Percentiles rank a stretch among this genome's conserved stretches.
Evolutionary conservation across 305 asterid species (phyloP).

Genomic region (Fraxinus baroniana): DNA sequence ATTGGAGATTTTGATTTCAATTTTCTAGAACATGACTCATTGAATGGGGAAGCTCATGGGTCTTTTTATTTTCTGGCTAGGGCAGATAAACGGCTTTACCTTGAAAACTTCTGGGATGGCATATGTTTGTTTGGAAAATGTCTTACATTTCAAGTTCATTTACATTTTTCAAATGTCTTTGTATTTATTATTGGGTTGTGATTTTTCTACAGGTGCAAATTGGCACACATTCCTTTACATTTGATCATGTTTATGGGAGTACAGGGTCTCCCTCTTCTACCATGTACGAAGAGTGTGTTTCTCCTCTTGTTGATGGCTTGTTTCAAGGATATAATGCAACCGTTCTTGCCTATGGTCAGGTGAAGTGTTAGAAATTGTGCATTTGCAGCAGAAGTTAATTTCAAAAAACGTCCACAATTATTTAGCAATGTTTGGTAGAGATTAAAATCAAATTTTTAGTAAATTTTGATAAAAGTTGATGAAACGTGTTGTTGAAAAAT

Average conservation of each 20-base stretch:
- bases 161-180: neutral
- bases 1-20: neutral
- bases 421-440: neutral
- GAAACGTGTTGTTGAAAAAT: neutral
- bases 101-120: neutral
- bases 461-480: neutral
- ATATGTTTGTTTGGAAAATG: slow-evolving; percentile 10
- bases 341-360: slow-evolving; percentile 99
- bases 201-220: slow-evolving; percentile 71
- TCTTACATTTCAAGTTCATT: slow-evolving; percentile 5
- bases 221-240: slow-evolving; percentile 93
- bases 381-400: neutral
- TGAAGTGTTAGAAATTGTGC: slow-evolving; percentile 26
- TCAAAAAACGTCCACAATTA: neutral
- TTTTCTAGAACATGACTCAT: neutral
- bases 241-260: slow-evolving; percentile 96
- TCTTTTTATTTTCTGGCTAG: neutral
- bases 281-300: slow-evolving; percentile 94
- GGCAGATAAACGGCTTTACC: neutral
- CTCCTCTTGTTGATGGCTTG: slow-evolving; percentile 94
- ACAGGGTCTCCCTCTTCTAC: slow-evolving; percentile 72
- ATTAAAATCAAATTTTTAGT: neutral
- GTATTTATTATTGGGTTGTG: slow-evolving; percentile 8
- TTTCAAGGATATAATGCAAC: slow-evolving; percentile 99
- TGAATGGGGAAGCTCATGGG: neutral